Evolutionary conservation across 768 basidiomycete species (phyloP).

Genomic region (Xerocomellus chrysenteron): DNA sequence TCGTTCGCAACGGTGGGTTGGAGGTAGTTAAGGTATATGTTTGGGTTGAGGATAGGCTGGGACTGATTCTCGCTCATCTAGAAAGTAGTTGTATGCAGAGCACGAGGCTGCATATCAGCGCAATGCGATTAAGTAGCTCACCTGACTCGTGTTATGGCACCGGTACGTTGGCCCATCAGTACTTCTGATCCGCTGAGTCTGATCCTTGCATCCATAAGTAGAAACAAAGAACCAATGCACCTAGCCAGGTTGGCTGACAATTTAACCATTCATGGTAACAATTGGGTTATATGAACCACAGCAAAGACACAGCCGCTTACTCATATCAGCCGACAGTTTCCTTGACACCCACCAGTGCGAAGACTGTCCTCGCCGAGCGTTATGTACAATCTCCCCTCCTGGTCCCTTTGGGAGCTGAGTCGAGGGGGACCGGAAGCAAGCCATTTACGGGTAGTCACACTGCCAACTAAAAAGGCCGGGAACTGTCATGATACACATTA

Average conservation of each 20-base stretch:
- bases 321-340: neutral
- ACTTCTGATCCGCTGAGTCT: no score
- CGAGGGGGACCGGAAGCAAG: neutral
- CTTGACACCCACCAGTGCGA: neutral
- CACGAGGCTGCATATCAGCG: neutral
- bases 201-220: no score
- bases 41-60: slow-evolving; percentile 19
- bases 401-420: neutral
- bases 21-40: slow-evolving; percentile 28
- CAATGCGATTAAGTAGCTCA: neutral
- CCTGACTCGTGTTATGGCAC: neutral
- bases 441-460: neutral
- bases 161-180: no score
- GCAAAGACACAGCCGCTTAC: neutral
- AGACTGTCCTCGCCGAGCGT: neutral
- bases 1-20: slow-evolving; percentile 16
- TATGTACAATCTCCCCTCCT: no score
- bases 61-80: slow-evolving; percentile 4
- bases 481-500: neutral
- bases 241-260: neutral
- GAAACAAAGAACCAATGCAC: neutral
- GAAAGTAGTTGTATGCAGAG: neutral
- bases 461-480: neutral
- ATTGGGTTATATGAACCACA: neutral
- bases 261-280: neutral